Evolutionary conservation across 164 flowering plant genomes (phyloP), one percentile per base, ranked within the genome.

Genomic region (Aristolochia contorta): DNA sequence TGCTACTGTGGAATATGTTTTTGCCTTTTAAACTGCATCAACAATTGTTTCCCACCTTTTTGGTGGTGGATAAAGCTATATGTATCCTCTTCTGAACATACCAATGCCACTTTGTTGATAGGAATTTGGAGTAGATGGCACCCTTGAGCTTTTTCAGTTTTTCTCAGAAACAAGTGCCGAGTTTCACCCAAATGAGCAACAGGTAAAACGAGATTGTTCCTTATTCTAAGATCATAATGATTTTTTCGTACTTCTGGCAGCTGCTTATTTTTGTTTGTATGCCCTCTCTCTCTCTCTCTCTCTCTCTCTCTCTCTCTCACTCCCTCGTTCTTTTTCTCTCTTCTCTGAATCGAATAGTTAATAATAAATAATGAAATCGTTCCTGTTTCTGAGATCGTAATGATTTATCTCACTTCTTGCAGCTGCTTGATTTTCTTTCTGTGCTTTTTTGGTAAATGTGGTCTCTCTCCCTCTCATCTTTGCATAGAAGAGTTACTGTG

Each of bases 81-180:
- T 0, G 13, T 59, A n/a, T 18, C 55, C n/a, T 3, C 59, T 54
- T 58, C 22, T 24, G 16, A 47, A 14, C 16, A 55, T 37, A 16
- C 55, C 5, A 19, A 22, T 21, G 46, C 37, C 4, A 53, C 58
- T 22, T 30, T 46, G 33, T n/a, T 32, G 30, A 55, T 50, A 71
- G 74, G 71, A 67, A 27, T 67, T 47, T 33, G 71, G 74, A 51
- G 47, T 7, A 30, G 71, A 71, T 56, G 74, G 71, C 14, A 71
- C 74, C 16, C 67, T 71, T 56, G 74, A 71, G 54, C 74, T 67
- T 59, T 71, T 67, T 47, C 68, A 64, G 68, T 71, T 67, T 47
- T 71, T 71, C 60, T 67, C 71, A 30, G 71, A 71, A 37, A 63
- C 68, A 60, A 45, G 58, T 14, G 16, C 46, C 4, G 67, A 66